Percentiles rank a stretch among this genome's conserved stretches.
These are phyloP conservation scores for Ceratocystis destructans DNA, from an alignment of 2,329 filamentous ascomycete species.

Conservation along the genomic window DNA sequence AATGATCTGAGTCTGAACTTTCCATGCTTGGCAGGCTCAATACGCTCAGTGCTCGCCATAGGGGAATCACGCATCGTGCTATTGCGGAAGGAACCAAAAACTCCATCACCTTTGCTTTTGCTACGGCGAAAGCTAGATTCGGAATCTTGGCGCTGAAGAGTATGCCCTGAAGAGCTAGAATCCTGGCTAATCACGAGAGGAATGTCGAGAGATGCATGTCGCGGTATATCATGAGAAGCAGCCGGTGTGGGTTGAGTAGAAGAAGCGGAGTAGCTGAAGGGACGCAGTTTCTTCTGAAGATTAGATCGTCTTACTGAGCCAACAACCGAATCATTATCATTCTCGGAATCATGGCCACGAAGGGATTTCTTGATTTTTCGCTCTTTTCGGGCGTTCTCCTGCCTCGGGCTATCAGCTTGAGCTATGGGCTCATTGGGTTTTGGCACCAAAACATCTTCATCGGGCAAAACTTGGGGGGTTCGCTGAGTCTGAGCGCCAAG, in stretches of 20 bases:
- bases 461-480: not conserved
- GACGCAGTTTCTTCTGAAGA: slow-evolving; percentile 15
- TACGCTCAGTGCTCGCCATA: slow-evolving; percentile 41
- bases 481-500: slow-evolving; percentile 3
- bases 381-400: not conserved
- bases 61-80: slow-evolving; percentile 28
- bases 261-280: slow-evolving; percentile 12
- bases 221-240: not conserved
- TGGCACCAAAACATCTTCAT: not conserved
- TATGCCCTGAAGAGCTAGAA: not conserved
- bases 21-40: slow-evolving; percentile 32
- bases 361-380: slow-evolving; percentile 1
- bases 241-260: not conserved
- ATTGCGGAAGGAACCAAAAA: slow-evolving; percentile 7
- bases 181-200: not conserved
- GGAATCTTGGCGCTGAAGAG: slow-evolving; percentile 17
- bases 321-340: not conserved
- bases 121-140: slow-evolving; percentile 18
- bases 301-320: not conserved
- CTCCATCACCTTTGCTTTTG: not conserved
- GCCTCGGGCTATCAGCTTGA: not conserved
- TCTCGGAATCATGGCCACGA: slow-evolving; percentile 7
- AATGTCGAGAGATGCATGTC: slow-evolving; percentile 1
- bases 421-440: not conserved
- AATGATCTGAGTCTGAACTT: slow-evolving; percentile 56